phyloP scores from a whole-genome alignment of 2,329 filamentous ascomycete genomes.

The Trichophyton verrucosum region DNA sequence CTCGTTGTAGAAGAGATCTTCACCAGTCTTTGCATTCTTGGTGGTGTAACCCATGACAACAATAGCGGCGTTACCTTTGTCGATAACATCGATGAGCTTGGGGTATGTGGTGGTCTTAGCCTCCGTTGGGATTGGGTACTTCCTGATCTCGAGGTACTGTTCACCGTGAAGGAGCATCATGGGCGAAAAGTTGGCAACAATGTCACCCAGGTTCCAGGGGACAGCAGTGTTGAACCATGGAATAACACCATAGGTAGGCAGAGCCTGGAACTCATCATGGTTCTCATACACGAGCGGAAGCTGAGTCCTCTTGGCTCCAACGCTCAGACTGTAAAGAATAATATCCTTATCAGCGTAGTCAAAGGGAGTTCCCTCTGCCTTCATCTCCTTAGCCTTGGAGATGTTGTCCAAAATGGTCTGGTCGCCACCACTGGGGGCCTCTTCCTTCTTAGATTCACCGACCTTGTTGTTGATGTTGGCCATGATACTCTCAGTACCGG shows the following conservation, averaged over 20 bases:
- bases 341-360: constrained; percentile 74
- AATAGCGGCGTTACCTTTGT: constrained; percentile 85
- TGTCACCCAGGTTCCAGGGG: constrained; percentile 66
- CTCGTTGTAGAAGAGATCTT: constrained; percentile 96
- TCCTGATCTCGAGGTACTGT: constrained; percentile 90
- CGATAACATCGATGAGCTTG: constrained; percentile 81
- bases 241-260: constrained; percentile 92
- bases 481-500: constrained; percentile 66
- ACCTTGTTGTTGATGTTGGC: constrained; percentile 71
- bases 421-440: constrained; percentile 30
- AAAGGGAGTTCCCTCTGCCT: constrained; percentile 63
- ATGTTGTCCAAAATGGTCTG: constrained; percentile 63
- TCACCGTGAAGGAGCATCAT: constrained; percentile 99
- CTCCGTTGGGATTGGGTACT: constrained; percentile 80
- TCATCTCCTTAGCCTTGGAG: constrained; percentile 57
- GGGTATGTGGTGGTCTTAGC: constrained; percentile 63
- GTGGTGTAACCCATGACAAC: constrained; percentile 71
- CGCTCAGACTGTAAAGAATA: constrained; percentile 88
- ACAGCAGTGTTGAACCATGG: constrained; percentile 77
- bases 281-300: constrained; percentile 84
- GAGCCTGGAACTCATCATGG: constrained; percentile 77
- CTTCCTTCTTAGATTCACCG: constrained; percentile 39
- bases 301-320: constrained; percentile 84
- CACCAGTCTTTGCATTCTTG: constrained; percentile 69
- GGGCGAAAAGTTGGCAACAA: constrained; percentile 90